A percentile compares a stretch with the other conserved stretches of the same genome.
These are phyloP conservation scores for Tylopilus sp. DNA, from an alignment of 1,284 basidiomycete genomes.

Conservation along the genomic window DNA sequence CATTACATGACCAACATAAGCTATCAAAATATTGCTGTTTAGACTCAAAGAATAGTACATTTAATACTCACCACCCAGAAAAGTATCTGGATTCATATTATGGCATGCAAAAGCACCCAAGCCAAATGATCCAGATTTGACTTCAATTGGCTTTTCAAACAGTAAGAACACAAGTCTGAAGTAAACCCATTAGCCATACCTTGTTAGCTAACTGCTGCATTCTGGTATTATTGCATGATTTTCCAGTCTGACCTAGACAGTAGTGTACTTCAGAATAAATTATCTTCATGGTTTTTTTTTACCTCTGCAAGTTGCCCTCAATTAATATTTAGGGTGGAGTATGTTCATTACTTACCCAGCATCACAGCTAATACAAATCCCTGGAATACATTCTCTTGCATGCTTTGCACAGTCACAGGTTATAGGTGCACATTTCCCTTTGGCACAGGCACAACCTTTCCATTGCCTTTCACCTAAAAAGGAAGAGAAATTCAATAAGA, in stretches of 20 bases:
- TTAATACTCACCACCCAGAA: conserved; percentile 44
- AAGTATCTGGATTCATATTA: conserved; percentile 35
- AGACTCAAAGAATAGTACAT: not conserved
- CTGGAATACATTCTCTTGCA: conserved; percentile 28
- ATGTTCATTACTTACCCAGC: conserved; percentile 19
- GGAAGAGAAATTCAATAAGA: not conserved
- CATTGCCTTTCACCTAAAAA: conserved; percentile 27
- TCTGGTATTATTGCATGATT: conserved; percentile 23
- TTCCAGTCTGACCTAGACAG: conserved; percentile 16
- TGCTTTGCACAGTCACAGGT: conserved; percentile 17
- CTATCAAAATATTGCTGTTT: conserved; percentile 31
- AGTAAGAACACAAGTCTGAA: not conserved
- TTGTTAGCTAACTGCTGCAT: conserved; percentile 20
- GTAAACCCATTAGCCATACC: conserved; percentile 6
- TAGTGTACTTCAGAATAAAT: not conserved
- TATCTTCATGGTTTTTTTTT: not conserved
- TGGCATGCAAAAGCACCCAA: conserved; percentile 51
- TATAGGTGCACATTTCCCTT: conserved; percentile 13
- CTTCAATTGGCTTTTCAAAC: conserved; percentile 33
- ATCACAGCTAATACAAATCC: conserved; percentile 28
- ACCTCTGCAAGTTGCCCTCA: conserved; percentile 21
- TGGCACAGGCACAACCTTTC: conserved; percentile 21
- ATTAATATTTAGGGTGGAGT: not conserved
- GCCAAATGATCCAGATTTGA: conserved; percentile 43
- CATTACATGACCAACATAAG: conserved; percentile 58